A percentile compares a stretch with the other conserved stretches of the same genome.
Evolutionary conservation across 1,284 basidiomycete species (phyloP).

Genomic region (Puccinia brachypodii): DNA sequence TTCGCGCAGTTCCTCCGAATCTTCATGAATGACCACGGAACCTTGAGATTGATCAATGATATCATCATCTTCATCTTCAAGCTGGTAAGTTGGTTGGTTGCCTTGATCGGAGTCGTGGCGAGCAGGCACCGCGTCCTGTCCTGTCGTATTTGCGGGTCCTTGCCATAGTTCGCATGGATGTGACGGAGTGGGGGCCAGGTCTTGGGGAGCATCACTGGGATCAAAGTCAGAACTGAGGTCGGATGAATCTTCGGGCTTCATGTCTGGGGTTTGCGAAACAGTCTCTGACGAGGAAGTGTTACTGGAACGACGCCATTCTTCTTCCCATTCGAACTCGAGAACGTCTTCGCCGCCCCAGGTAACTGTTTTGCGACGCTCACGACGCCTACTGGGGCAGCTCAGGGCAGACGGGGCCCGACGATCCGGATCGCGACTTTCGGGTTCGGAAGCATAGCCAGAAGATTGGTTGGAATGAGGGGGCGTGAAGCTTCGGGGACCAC

Average conservation of each 20-base stretch:
- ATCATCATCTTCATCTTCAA: not conserved
- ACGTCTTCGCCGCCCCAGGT: slow-evolving; percentile 48
- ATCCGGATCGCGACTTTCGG: not conserved
- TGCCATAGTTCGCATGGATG: not conserved
- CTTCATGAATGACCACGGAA: slow-evolving; percentile 35
- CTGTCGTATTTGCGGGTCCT: not conserved
- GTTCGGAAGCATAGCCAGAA: not conserved
- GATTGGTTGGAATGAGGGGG: slow-evolving; percentile 28
- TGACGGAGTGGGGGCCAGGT: not conserved
- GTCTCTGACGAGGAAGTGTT: slow-evolving; percentile 33
- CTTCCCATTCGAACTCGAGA: slow-evolving; percentile 38
- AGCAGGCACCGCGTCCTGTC: not conserved
- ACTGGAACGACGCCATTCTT: slow-evolving; percentile 35
- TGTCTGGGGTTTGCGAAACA: not conserved
- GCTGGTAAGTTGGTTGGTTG: not conserved
- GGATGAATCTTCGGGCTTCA: not conserved
- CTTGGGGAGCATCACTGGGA: not conserved
- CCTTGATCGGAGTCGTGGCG: not conserved
- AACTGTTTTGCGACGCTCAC: slow-evolving; percentile 38
- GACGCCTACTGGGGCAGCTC: slow-evolving; percentile 23
- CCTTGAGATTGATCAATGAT: slow-evolving; percentile 18
- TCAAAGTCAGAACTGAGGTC: slow-evolving; percentile 25
- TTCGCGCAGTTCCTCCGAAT: not conserved
- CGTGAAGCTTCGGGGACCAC: slow-evolving; percentile 42
- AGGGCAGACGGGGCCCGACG: slow-evolving; percentile 19